phyloP scores from a whole-genome alignment of 805 yeast species.

The Saturnispora galanensis region DNA sequence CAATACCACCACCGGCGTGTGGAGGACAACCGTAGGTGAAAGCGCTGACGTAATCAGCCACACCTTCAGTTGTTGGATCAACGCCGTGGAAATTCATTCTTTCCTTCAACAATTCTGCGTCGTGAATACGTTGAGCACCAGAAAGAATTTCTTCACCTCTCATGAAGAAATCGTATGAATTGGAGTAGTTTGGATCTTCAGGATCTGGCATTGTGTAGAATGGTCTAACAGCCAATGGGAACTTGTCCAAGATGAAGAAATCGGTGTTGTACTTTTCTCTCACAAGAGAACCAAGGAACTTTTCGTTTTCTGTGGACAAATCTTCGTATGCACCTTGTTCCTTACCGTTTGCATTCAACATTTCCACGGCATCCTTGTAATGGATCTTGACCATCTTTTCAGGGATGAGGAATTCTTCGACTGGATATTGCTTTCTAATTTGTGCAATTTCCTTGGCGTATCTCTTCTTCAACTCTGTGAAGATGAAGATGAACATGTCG shows the following conservation, averaged over 20 bases:
- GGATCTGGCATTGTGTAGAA: conserved; percentile 99
- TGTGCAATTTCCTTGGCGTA: conserved; percentile 76
- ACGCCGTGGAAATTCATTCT: conserved; percentile 80
- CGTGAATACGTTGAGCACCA: conserved; percentile 99
- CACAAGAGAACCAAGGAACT: conserved; percentile 81
- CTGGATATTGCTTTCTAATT: conserved; percentile 92
- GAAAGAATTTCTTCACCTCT: conserved; percentile 98
- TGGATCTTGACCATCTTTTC: conserved; percentile 82
- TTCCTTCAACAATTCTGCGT: conserved; percentile 68
- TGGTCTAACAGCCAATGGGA: conserved; percentile 95
- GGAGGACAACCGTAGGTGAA: conserved; percentile 95
- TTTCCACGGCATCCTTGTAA: conserved; percentile 82
- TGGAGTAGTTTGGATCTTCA: conserved; percentile 82
- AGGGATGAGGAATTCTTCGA: conserved; percentile 94
- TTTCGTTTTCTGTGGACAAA: conserved; percentile 89
- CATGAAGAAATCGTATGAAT: conserved; percentile 99
- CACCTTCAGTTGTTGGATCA: conserved; percentile 71
- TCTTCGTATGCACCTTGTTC: conserved; percentile 84
- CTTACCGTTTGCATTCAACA: conserved; percentile 82
- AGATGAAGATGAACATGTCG: conserved; percentile 74
- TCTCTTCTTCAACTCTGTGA: conserved; percentile 71
- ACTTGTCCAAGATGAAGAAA: conserved; percentile 94
- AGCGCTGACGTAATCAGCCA: conserved; percentile 85
- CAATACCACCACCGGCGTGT: conserved; percentile 99
- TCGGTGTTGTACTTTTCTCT: conserved; percentile 94